Evolutionary conservation across 495 filamentous ascomycete genomes (phyloP), one percentile per base, ranked within the genome.

Genomic region (Echria macrotheca): DNA sequence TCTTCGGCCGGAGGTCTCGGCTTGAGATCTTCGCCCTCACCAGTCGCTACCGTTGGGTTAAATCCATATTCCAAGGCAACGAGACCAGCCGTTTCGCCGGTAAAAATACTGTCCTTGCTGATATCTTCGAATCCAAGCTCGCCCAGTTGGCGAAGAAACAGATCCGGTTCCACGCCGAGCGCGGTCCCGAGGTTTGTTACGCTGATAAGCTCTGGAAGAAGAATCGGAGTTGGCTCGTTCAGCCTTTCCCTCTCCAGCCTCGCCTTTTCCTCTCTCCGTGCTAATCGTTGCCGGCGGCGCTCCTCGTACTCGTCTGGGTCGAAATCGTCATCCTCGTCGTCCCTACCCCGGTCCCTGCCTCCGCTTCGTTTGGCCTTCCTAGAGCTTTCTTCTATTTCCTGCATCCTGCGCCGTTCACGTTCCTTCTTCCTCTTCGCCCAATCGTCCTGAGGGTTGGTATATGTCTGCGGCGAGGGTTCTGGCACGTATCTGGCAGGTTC

Each of bases 41-140:
- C 79, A 1, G 65, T 65, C 26, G 93, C 86, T n/a, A 91, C 80
- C 17, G 88, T 84, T 7, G 94, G 86, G 55, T 97, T 91, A 60
- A 84, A 97, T 39, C 90, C 89, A 63, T 89, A 96, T 63, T 99
- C 94, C 58, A 85, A 80, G 14, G 89, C 93, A 53, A 99, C 83
- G 56, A 97, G 71, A 5, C 87, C 90, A 12, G 93, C 89, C 48
- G 84, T 90, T 65, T 99, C 94, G 10, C 86, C 82, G 49, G 93
- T 87, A 50, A 99, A 74, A 25, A 99, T 78, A 57, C 90, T 86
- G 47, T 87, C 87, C 47, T 85, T 73, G 26, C 73, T 77, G 10
- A 89, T 79, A 28, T 87, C 82, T 53, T 91, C 86, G 57, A 96
- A 99, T 0, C 94, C 94, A 58, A 93, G 69, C 31, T 85, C 71